A percentile compares a stretch with the other conserved stretches of the same genome.
phyloP scores from a whole-genome alignment of 768 basidiomycete genomes.

The Rhodotorula babjevae region DNA sequence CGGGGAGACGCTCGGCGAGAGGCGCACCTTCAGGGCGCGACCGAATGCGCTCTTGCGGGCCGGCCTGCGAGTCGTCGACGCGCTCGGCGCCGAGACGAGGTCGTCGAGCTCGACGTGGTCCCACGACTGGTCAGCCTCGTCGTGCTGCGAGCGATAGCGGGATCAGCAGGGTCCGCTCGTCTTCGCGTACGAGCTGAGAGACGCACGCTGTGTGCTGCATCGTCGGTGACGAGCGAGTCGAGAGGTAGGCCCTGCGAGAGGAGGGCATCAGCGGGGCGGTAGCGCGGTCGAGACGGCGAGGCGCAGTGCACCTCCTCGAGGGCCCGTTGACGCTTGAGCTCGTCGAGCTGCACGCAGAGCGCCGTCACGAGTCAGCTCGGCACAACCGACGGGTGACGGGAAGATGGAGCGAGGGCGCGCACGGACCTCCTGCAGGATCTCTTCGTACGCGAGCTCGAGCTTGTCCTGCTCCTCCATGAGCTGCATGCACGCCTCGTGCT shows the following conservation, averaged over 20 bases:
- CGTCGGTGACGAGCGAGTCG: too few relatives aligned
- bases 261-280: too few relatives aligned
- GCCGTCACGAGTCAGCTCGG: too few relatives aligned
- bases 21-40: not conserved
- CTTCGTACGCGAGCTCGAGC: conserved; percentile 9
- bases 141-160: too few relatives aligned
- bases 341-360: too few relatives aligned
- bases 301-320: not conserved
- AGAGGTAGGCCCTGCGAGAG: not conserved
- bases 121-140: not conserved
- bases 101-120: not conserved
- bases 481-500: conserved; percentile 5
- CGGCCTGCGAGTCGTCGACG: not conserved
- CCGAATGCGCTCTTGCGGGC: not conserved
- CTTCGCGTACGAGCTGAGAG: too few relatives aligned
- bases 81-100: not conserved
- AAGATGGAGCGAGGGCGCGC: not conserved
- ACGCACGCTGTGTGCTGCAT: too few relatives aligned
- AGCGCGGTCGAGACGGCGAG: too few relatives aligned
- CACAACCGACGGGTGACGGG: too few relatives aligned
- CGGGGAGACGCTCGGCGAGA: too few relatives aligned
- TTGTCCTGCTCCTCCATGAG: conserved; percentile 12
- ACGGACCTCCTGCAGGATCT: not conserved
- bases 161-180: too few relatives aligned
- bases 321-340: not conserved